These are phyloP conservation scores for Xylaria castorea DNA, from an alignment of 495 filamentous ascomycete genomes.

Conservation along the genomic window DNA sequence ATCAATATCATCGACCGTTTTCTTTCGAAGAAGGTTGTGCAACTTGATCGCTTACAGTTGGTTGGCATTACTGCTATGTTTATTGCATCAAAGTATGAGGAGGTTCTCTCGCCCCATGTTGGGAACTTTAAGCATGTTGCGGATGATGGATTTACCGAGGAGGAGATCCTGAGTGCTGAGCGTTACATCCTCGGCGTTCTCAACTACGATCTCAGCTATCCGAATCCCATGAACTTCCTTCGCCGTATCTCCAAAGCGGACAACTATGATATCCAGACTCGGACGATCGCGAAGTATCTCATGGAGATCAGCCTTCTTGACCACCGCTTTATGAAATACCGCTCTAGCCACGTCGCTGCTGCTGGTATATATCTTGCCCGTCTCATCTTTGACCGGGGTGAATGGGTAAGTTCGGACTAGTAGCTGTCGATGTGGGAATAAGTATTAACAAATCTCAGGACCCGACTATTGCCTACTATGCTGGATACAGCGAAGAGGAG, in stretches of 20 bases:
- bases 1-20: conserved; percentile 99
- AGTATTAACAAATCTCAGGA: conserved; percentile 61
- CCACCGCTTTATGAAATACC: conserved; percentile 85
- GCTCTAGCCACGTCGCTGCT: conserved; percentile 87
- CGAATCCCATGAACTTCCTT: conserved; percentile 99
- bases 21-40: conserved; percentile 89
- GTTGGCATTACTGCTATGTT: conserved; percentile 99
- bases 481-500: conserved; percentile 91
- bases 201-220: conserved; percentile 97
- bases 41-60: conserved; percentile 91
- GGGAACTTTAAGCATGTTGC: conserved; percentile 96
- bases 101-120: conserved; percentile 95
- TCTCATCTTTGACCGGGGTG: conserved; percentile 83
- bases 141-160: conserved; percentile 95
- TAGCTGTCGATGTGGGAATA: conserved; percentile 4
- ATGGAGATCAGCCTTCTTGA: conserved; percentile 97
- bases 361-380: conserved; percentile 94
- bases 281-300: conserved; percentile 97
- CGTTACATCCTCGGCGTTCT: conserved; percentile 88
- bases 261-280: conserved; percentile 96
- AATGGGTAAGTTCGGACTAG: conserved; percentile 73
- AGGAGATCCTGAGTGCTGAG: conserved; percentile 95
- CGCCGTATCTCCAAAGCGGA: conserved; percentile 98
- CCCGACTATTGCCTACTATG: conserved; percentile 86
- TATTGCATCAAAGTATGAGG: conserved; percentile 98